Percentiles rank a stretch among this genome's conserved stretches.
These are phyloP conservation scores for Hypomontagnella submonticulosa DNA, from an alignment of 495 filamentous ascomycete species.

Conservation along the genomic window DNA sequence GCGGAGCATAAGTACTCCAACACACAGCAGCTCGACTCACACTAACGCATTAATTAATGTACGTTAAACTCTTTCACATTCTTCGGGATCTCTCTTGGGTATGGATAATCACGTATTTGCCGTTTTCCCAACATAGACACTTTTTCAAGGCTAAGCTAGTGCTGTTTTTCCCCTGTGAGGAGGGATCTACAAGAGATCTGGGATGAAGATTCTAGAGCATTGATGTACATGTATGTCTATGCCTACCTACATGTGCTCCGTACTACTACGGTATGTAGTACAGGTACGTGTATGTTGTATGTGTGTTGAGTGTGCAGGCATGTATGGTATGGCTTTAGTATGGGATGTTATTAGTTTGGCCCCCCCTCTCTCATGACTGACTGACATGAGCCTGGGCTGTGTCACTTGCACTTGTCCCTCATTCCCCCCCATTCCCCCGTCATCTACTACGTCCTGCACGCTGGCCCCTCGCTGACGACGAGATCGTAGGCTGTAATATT, in stretches of 20 bases:
- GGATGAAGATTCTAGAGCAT: slow-evolving; percentile 45
- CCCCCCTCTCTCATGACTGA: slow-evolving; percentile 10
- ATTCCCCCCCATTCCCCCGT: slow-evolving; percentile 11
- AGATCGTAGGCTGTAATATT: slow-evolving; percentile 36
- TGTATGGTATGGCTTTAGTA: slow-evolving; percentile 7
- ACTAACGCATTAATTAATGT: slow-evolving; percentile 12
- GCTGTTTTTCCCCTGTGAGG: slow-evolving; percentile 26
- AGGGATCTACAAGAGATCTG: slow-evolving; percentile 33
- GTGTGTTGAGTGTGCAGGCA: slow-evolving; percentile 12
- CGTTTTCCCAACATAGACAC: slow-evolving; percentile 13
- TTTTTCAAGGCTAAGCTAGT: slow-evolving; percentile 29
- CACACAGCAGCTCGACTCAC: slow-evolving; percentile 14
- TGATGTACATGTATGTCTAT: too few relatives aligned
- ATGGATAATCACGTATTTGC: slow-evolving; percentile 12
- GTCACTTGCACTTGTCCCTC: slow-evolving; percentile 28
- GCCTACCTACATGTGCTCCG: slow-evolving; percentile 9
- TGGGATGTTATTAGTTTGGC: slow-evolving; percentile 18
- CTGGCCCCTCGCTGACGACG: slow-evolving; percentile 42
- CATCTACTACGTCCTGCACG: slow-evolving; percentile 8
- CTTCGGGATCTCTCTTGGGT: slow-evolving; percentile 4
- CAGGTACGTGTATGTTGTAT: slow-evolving; percentile 36
- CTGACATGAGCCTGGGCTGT: slow-evolving; percentile 34
- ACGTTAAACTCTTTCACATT: slow-evolving; percentile 29
- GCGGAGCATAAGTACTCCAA: slow-evolving; percentile 8
- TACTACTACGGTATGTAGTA: slow-evolving; percentile 26